These are phyloP conservation scores for Apiospora arundinis DNA, from an alignment of 2,329 filamentous ascomycete genomes.

Conservation along the genomic window DNA sequence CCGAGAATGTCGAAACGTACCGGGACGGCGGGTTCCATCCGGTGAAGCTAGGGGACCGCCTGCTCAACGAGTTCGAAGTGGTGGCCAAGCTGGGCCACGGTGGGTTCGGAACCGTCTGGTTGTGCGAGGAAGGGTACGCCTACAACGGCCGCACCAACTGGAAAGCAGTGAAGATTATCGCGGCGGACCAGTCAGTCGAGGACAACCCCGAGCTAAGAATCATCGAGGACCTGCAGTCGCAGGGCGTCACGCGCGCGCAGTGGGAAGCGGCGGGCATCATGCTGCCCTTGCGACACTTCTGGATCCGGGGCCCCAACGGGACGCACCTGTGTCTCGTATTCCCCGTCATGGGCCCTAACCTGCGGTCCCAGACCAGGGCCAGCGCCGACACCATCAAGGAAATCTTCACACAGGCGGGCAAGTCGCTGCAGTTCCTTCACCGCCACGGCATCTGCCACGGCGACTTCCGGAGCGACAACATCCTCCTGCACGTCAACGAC, in stretches of 20 bases:
- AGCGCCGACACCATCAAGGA: background rate
- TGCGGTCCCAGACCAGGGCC: background rate
- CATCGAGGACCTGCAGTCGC: background rate
- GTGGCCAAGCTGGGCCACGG: slow-evolving; percentile 22
- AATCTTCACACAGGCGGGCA: background rate
- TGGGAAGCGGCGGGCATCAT: slow-evolving; percentile 2
- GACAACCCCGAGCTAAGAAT: background rate
- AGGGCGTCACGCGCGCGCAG: background rate
- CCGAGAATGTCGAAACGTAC: slow-evolving; percentile 1
- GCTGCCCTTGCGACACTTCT: slow-evolving; percentile 4
- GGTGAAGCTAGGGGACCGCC: slow-evolving; percentile 17
- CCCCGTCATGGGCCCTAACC: slow-evolving; percentile 20
- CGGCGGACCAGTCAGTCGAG: background rate
- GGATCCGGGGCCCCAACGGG: background rate
- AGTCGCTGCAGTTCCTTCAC: slow-evolving; percentile 3
- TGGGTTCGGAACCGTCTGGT: slow-evolving; percentile 20
- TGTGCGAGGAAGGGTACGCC: background rate
- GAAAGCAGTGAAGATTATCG: slow-evolving; percentile 18
- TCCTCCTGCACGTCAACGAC: slow-evolving; percentile 20
- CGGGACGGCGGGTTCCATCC: slow-evolving; percentile 20
- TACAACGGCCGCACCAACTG: background rate
- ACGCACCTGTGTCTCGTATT: slow-evolving; percentile 19
- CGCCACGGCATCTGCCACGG: slow-evolving; percentile 22
- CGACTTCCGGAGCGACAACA: slow-evolving; percentile 20
- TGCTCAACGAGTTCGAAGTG: slow-evolving; percentile 14